Conservation (phyloP, 148 eudicot species). For the Spergularia bocconei region DNA sequence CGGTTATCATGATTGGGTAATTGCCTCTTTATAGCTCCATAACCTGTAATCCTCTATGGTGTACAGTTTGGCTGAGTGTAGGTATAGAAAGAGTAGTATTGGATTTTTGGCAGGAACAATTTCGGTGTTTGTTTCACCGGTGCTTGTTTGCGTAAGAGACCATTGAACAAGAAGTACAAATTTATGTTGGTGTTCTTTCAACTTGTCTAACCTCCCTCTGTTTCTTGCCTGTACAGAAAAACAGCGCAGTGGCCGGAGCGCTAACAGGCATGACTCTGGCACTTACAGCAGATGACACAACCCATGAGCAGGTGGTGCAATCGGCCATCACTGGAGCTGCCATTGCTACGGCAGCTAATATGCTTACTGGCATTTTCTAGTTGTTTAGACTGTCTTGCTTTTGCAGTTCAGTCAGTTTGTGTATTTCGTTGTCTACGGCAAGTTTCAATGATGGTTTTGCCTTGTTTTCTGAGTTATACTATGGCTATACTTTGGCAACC, state of each 20-base stretch:
- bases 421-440: background rate
- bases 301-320: slow-evolving; percentile 86
- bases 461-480: no score
- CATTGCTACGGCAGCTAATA: slow-evolving; percentile 80
- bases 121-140: background rate
- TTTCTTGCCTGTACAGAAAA: slow-evolving; percentile 48
- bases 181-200: no score
- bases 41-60: background rate
- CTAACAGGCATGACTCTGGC: slow-evolving; percentile 78
- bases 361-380: slow-evolving; percentile 67
- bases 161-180: no score
- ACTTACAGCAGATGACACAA: slow-evolving; percentile 52
- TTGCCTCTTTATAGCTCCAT: background rate
- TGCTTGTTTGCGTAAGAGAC: no score
- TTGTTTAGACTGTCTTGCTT: background rate
- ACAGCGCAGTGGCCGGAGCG: slow-evolving; percentile 95
- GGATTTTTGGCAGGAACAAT: background rate
- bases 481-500: no score
- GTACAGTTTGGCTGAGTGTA: no score
- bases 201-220: background rate
- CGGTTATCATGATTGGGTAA: slow-evolving; percentile 96
- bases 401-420: background rate
- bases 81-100: background rate
- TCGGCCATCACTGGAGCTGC: slow-evolving; percentile 96
- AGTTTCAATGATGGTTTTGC: no score